Evolutionary conservation across 192 early-diverging fungal species (phyloP), one percentile per base, ranked within the genome.

Genomic region (Entrophospora sp.): DNA sequence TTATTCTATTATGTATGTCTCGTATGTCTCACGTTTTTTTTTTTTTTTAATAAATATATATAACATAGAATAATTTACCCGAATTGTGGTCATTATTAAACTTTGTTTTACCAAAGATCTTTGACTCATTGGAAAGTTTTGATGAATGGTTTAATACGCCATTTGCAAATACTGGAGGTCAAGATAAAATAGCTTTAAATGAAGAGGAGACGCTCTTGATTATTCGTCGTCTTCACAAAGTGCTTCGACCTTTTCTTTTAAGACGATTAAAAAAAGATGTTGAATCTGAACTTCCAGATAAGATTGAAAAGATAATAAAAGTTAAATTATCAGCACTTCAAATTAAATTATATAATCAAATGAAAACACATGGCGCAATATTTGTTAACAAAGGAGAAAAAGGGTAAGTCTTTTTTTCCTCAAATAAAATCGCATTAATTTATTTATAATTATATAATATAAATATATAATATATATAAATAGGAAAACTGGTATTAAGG

Each of bases 71-170:
- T 81, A 96, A 98, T 71, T 79, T 98, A 14, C 92, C 93, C 3
- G 94, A 98, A 70, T 71, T 98, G 70, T 97, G 94, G 94, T 87
- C 93, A 2, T n/a, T n/a, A n/a, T n/a, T n/a, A n/a, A n/a, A n/a
- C n/a, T n/a, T n/a, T n/a, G n/a, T n/a, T n/a, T n/a, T 96, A 42
- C 96, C 96, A 16, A 90, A 85, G 53, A 92, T 98, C 52, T 98
- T 98, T 77, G 91, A 95, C 68, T 92, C 90, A 67, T 89, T 92
- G 1, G 89, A 96, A 71, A 90, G 86, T 35, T 98, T 98, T 76
- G 96, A 97, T 71, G 94, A 98, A 68, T 98, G 94, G 94, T 98
- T 98, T 84, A 95, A 92, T 71, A 89, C n/a, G n/a, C n/a, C n/a
- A n/a, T n/a, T n/a, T n/a, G n/a, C n/a, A n/a, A n/a, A n/a, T n/a